phyloP scores from a whole-genome alignment of 2,329 filamentous ascomycete genomes.

The Phialophora expanda region DNA sequence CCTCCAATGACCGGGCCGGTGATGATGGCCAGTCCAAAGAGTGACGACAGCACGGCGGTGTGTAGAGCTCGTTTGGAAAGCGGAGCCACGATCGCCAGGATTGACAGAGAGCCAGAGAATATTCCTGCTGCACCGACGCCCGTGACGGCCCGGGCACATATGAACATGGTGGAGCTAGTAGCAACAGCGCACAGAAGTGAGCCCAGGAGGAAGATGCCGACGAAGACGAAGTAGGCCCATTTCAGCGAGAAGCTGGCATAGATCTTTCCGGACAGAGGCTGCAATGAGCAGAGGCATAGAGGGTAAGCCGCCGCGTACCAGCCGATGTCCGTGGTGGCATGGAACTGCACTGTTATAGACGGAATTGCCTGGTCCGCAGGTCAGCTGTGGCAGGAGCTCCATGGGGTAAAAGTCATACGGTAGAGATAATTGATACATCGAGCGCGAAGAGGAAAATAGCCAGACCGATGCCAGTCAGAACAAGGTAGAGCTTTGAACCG shows the following conservation, averaged over 20 bases:
- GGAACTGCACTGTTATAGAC: constrained; percentile 46
- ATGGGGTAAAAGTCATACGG: constrained; percentile 34
- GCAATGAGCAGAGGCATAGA: constrained; percentile 52
- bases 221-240: constrained; percentile 41
- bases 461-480: constrained; percentile 49
- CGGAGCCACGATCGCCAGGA: constrained; percentile 43
- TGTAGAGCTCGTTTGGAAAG: constrained; percentile 45
- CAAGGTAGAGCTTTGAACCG: constrained; percentile 35
- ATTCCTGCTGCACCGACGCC: constrained; percentile 45
- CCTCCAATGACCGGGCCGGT: constrained; percentile 53
- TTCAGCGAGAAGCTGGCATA: constrained; percentile 53
- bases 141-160: constrained; percentile 44
- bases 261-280: constrained; percentile 53
- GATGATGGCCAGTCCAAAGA: constrained; percentile 48
- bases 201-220: constrained; percentile 44
- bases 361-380: constrained; percentile 45
- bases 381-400: constrained; percentile 3
- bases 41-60: constrained; percentile 41
- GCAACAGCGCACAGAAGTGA: constrained; percentile 43
- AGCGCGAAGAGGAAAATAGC: constrained; percentile 55
- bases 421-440: constrained; percentile 44
- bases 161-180: constrained; percentile 40
- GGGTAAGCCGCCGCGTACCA: constrained; percentile 48
- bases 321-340: constrained; percentile 44
- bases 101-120: constrained; percentile 52